Percentiles rank a stretch among this genome's conserved stretches.
Evolutionary conservation across 1,284 basidiomycete genomes (phyloP).

Genomic region (Rhodotorula sp.): DNA sequence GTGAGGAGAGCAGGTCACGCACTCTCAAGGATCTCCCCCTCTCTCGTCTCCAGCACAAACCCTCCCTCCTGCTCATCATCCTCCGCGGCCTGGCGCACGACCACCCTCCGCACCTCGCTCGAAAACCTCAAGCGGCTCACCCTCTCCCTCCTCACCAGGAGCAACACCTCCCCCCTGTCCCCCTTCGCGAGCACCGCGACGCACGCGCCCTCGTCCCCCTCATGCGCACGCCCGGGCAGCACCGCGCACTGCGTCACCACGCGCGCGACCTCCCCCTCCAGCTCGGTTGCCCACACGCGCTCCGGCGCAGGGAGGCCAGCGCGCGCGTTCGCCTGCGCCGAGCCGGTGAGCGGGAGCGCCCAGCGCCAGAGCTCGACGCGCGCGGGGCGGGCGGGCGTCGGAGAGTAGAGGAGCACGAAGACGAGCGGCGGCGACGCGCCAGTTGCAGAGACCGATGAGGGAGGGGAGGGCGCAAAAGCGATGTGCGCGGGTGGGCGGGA

Average conservation of each 20-base stretch:
- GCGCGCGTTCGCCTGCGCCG: conserved; percentile 18
- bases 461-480: conserved; percentile 58
- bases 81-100: neutral
- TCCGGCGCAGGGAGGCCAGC: conserved; percentile 18
- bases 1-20: conserved; percentile 33
- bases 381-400: conserved; percentile 54
- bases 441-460: conserved; percentile 53
- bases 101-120: conserved; percentile 55
- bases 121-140: conserved; percentile 5
- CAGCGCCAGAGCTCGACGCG: conserved; percentile 65
- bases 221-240: neutral
- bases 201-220: neutral
- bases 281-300: neutral
- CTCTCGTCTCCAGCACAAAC: conserved; percentile 58
- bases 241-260: conserved; percentile 32
- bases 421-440: conserved; percentile 66
- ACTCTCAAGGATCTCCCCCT: conserved; percentile 62
- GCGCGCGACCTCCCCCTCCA: neutral
- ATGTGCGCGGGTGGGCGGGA: conserved; percentile 65
- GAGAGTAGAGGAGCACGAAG: conserved; percentile 29
- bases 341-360: conserved; percentile 22
- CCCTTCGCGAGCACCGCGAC: conserved; percentile 27
- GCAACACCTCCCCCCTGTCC: conserved; percentile 25
- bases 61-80: conserved; percentile 34
- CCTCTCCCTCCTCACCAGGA: conserved; percentile 13